Base-by-base conservation (phyloP, 2,329 filamentous ascomycete genomes). In the Penicillium oxalicum region DNA sequence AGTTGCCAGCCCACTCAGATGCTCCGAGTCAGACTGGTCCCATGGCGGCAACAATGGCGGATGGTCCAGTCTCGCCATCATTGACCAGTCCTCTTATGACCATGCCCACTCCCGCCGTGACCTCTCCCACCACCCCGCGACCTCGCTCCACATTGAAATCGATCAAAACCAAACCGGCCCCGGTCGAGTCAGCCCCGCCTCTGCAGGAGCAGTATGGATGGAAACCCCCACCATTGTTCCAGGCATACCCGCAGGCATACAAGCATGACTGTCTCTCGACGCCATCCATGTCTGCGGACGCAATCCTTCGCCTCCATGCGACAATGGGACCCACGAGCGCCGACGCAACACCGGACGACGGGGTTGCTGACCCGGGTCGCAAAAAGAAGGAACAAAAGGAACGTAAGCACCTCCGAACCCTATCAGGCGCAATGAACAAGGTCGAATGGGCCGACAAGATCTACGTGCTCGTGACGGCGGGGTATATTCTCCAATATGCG, bases 201-300 rank as follows among this genome's bases (percentile, higher is more conserved):
- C 54, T 55, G 8, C 54, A 57, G 46, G 58, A 65, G 59, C 49
- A 61, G 59, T 58, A 57, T 27, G 58, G 58, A 9, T 88, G 83
- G 83, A 78, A 81, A 48, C 79, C 84, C 12, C 87, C 88, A 5
- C 87, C 89, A 2, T 72, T 96, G 9, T 94, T 91, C 66, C 87
- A 95, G 65, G 89, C 88, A 9, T 95, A 90, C 64, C 86, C 88
- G 0, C 90, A 95, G 67, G 83, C 88, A 2, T 78, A 88, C 56
- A 90, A 87, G 61, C 81, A 93, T 65, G 83, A 81, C 9, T 82
- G 79, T 12, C 74, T 95, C 3, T 79, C 83, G 26, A 79, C 86
- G 12, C 84, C 85, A 34, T 80, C 78, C 2, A 70, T 86, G 9
- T 81, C 86, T 1, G 79, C 85, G 1, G 90, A 94, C 52, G 70